These are phyloP conservation scores for Fusarium foetens DNA, from an alignment of 2,329 filamentous ascomycete species.

Conservation along the genomic window DNA sequence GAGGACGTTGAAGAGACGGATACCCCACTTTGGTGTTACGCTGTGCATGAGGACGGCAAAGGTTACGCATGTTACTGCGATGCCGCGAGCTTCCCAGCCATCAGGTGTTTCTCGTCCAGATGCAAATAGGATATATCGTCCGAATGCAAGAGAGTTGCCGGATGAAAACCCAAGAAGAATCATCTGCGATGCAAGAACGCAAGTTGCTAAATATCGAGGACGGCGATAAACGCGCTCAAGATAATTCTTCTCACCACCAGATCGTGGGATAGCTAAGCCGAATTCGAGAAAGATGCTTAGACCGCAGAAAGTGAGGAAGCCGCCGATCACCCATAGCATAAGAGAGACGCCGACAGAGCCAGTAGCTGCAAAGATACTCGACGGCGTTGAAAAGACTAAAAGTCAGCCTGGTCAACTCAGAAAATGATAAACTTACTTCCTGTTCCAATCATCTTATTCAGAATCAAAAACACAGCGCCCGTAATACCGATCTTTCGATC, in stretches of 20 bases:
- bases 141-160: constrained; percentile 68
- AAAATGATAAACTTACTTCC: constrained; percentile 55
- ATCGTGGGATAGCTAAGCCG: constrained; percentile 69
- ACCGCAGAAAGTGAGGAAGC: constrained; percentile 66
- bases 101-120: constrained; percentile 59
- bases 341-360: constrained; percentile 59
- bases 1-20: constrained; percentile 67
- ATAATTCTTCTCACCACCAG: constrained; percentile 74
- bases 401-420: background rate
- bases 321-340: constrained; percentile 51
- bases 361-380: constrained; percentile 61
- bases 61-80: constrained; percentile 64
- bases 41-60: constrained; percentile 65
- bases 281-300: constrained; percentile 72
- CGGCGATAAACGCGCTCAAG: constrained; percentile 70
- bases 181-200: constrained; percentile 69
- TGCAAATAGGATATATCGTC: constrained; percentile 66
- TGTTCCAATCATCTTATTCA: constrained; percentile 69
- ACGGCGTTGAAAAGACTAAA: constrained; percentile 65
- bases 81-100: constrained; percentile 67
- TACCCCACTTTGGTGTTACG: constrained; percentile 65
- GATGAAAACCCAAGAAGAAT: constrained; percentile 70
- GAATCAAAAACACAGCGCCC: constrained; percentile 63
- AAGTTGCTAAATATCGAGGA: constrained; percentile 68
- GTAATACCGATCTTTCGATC: constrained; percentile 62